Percentiles rank a stretch among this genome's conserved stretches.
These are phyloP conservation scores for Ophiocordyceps camponoti-saundersi DNA, from an alignment of 2,329 filamentous ascomycete genomes.

Conservation along the genomic window DNA sequence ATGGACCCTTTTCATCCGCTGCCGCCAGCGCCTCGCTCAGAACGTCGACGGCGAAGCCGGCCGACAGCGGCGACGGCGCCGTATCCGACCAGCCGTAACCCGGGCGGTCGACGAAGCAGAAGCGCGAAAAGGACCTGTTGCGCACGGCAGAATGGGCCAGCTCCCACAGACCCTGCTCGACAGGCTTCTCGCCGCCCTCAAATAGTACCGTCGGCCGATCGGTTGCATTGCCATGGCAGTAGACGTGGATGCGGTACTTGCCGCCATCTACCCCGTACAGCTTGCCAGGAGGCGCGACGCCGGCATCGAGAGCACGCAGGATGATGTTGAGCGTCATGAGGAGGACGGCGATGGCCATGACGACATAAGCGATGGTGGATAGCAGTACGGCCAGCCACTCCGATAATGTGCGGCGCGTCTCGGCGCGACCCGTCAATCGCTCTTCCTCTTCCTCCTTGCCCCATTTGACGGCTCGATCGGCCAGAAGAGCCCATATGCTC, in stretches of 20 bases:
- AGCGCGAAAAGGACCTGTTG: constrained; percentile 71
- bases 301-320: constrained; percentile 63
- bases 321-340: constrained; percentile 68
- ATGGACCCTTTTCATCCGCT: constrained; percentile 72
- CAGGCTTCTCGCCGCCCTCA: constrained; percentile 66
- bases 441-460: constrained; percentile 89
- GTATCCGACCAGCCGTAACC: constrained; percentile 80
- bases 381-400: constrained; percentile 74
- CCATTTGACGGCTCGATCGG: constrained; percentile 73
- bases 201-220: constrained; percentile 66
- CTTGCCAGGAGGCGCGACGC: constrained; percentile 55
- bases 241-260: constrained; percentile 77
- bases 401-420: constrained; percentile 62
- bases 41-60: constrained; percentile 80
- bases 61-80: constrained; percentile 82
- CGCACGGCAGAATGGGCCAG: constrained; percentile 61
- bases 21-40: constrained; percentile 71
- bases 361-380: constrained; percentile 52
- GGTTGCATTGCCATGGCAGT: constrained; percentile 55
- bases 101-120: constrained; percentile 91
- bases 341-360: constrained; percentile 51
- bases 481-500: constrained; percentile 59
- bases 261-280: constrained; percentile 65
- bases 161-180: constrained; percentile 62
- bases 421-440: constrained; percentile 72